These are phyloP conservation scores for Glaciozyma martinii DNA, from an alignment of 768 basidiomycete genomes.

Conservation along the genomic window DNA sequence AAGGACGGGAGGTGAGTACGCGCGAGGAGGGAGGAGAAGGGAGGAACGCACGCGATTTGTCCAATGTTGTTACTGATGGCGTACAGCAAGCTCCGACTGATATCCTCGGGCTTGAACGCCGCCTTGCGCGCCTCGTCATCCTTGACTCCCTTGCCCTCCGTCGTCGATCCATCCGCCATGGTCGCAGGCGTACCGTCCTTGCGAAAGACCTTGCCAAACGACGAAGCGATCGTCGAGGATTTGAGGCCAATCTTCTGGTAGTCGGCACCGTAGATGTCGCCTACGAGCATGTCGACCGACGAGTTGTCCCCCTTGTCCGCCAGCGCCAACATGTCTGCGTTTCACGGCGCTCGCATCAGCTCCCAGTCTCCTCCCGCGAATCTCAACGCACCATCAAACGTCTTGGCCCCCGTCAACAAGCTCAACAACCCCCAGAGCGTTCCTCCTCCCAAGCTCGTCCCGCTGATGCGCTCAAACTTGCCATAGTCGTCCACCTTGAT, in stretches of 20 bases:
- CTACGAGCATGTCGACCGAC: slow-evolving; percentile 94
- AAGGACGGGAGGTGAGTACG: background rate
- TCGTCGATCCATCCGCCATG: background rate
- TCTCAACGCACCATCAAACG: slow-evolving; percentile 74
- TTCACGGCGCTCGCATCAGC: background rate
- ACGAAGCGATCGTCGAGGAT: slow-evolving; percentile 94
- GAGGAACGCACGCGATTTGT: slow-evolving; percentile 83
- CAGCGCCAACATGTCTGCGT: slow-evolving; percentile 81
- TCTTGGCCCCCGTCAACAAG: slow-evolving; percentile 84
- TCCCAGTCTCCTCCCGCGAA: background rate
- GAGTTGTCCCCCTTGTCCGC: slow-evolving; percentile 92
- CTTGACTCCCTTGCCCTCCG: background rate
- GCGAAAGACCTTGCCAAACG: slow-evolving; percentile 97
- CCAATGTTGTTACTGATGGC: slow-evolving; percentile 98
- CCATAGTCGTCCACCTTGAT: slow-evolving; percentile 96
- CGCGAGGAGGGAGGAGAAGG: background rate
- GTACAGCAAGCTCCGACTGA: slow-evolving; percentile 86
- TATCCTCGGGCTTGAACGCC: slow-evolving; percentile 80
- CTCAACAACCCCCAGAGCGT: slow-evolving; percentile 95
- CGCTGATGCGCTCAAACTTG: slow-evolving; percentile 88
- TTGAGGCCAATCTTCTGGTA: slow-evolving; percentile 91
- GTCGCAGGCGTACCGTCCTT: slow-evolving; percentile 44
- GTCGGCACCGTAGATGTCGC: slow-evolving; percentile 92
- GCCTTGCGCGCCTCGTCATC: slow-evolving; percentile 57
- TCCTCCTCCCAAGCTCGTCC: slow-evolving; percentile 92